Conservation (phyloP, 345 rosid genomes). For the Syzygium aromaticum region DNA sequence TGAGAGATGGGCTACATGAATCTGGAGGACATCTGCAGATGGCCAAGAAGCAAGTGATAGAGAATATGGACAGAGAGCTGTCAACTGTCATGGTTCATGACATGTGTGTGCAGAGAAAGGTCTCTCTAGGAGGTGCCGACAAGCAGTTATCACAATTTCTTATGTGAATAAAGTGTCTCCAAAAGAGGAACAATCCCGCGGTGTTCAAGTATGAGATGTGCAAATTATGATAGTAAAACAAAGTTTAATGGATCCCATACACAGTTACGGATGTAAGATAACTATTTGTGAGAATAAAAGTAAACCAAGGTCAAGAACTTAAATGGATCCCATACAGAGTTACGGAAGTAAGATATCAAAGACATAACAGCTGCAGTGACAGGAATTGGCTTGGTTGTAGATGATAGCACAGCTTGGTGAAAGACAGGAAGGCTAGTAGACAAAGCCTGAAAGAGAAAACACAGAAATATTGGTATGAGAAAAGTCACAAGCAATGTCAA, state of each 20-base stretch:
- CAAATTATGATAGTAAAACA: neutral
- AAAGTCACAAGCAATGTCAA: neutral
- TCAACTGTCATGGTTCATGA: neutral
- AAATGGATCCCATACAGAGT: constrained; percentile 39
- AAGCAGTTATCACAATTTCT: neutral
- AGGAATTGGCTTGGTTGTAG: constrained; percentile 59
- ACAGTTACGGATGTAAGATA: neutral
- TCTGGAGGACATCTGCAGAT: neutral
- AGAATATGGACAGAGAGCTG: neutral
- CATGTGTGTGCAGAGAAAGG: neutral
- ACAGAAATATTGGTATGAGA: constrained; percentile 4
- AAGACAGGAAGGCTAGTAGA: constrained; percentile 43
- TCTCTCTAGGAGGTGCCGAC: neutral
- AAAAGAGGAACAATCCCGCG: neutral
- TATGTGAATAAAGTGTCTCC: neutral
- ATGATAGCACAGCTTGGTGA: constrained; percentile 74
- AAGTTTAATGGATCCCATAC: neutral
- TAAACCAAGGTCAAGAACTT: neutral
- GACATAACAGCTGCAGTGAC: constrained; percentile 70
- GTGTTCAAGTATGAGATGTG: neutral
- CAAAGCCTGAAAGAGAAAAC: constrained; percentile 44
- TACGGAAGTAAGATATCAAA: constrained; percentile 55
- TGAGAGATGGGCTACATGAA: neutral
- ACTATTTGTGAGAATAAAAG: neutral
- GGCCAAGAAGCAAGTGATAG: neutral